Conservation (phyloP, 2,329 filamentous ascomycete species). For the Microdochium trichocladiopsis region DNA sequence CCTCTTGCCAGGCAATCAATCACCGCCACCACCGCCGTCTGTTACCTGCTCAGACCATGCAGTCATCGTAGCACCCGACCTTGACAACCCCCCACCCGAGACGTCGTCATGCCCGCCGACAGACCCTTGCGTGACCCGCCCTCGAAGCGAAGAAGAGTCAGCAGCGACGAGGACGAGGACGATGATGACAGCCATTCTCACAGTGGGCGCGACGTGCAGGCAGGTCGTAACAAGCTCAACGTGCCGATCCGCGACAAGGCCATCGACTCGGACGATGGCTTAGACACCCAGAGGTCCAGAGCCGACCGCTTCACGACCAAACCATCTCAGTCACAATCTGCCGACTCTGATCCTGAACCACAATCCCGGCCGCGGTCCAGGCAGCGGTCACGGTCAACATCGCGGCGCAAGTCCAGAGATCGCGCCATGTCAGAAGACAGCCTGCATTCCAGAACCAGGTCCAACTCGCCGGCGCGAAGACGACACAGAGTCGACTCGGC, state of each 20-base stretch:
- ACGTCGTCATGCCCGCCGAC: constrained; percentile 17
- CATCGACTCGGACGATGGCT: neutral
- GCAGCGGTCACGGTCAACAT: constrained; percentile 10
- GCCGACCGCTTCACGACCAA: neutral
- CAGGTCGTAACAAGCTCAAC: constrained; percentile 10
- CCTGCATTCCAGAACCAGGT: constrained; percentile 1
- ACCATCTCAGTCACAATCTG: neutral
- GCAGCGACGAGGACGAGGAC: neutral
- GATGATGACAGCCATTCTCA: constrained; percentile 27
- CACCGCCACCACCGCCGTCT: neutral
- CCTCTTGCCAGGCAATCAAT: constrained; percentile 2
- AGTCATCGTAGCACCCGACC: neutral
- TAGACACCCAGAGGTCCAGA: neutral
- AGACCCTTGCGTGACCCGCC: constrained; percentile 22
- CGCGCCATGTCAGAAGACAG: neutral
- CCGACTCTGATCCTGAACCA: neutral
- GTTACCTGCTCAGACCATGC: neutral
- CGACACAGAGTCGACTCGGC: constrained; percentile 5
- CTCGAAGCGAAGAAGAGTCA: constrained; percentile 31
- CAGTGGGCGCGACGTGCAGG: neutral
- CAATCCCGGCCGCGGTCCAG: constrained; percentile 9
- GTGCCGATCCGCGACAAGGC: constrained; percentile 20
- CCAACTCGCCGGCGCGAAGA: neutral
- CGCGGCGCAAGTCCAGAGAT: constrained; percentile 2
- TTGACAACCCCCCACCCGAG: neutral